A percentile compares a stretch with the other conserved stretches of the same genome.
Conservation (phyloP, 2,329 filamentous ascomycete species). For the Helminthosporium solani region DNA sequence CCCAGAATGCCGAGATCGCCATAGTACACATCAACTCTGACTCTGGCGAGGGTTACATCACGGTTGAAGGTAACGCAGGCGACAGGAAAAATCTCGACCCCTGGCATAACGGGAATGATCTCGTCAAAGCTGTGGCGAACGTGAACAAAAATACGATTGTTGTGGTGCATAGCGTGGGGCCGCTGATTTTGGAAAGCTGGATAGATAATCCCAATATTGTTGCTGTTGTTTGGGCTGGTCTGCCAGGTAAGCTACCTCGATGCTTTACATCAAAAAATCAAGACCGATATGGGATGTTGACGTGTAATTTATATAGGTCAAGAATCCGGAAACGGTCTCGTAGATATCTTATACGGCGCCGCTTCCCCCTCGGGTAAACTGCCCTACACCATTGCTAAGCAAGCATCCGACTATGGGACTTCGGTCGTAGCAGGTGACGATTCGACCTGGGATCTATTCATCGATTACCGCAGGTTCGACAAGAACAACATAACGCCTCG, state of each 20-base stretch:
- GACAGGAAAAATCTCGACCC: conserved; percentile 52
- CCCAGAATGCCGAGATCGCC: conserved; percentile 38
- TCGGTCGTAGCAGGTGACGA: conserved; percentile 25
- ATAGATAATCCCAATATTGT: conserved; percentile 41
- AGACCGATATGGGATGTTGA: no score
- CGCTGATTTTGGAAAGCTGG: conserved; percentile 39
- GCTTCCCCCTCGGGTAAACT: conserved; percentile 55
- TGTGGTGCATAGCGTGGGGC: conserved; percentile 42
- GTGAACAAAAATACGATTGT: conserved; percentile 43
- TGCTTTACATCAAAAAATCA: background rate
- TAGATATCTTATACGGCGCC: conserved; percentile 50
- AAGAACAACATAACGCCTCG: conserved; percentile 43
- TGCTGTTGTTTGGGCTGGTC: conserved; percentile 43
- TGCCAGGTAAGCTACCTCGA: conserved; percentile 29
- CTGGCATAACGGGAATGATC: conserved; percentile 48
- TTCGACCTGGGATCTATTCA: conserved; percentile 45
- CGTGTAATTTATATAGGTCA: conserved; percentile 28
- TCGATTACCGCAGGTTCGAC: conserved; percentile 50
- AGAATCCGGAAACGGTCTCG: conserved; percentile 50
- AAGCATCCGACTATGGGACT: conserved; percentile 34
- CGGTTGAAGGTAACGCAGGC: conserved; percentile 48
- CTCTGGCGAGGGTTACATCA: conserved; percentile 53
- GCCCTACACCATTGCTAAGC: conserved; percentile 51
- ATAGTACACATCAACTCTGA: conserved; percentile 54
- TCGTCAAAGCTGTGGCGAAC: conserved; percentile 41